phyloP scores from a whole-genome alignment of 2,329 filamentous ascomycete genomes.

The Aspergillus latus region DNA sequence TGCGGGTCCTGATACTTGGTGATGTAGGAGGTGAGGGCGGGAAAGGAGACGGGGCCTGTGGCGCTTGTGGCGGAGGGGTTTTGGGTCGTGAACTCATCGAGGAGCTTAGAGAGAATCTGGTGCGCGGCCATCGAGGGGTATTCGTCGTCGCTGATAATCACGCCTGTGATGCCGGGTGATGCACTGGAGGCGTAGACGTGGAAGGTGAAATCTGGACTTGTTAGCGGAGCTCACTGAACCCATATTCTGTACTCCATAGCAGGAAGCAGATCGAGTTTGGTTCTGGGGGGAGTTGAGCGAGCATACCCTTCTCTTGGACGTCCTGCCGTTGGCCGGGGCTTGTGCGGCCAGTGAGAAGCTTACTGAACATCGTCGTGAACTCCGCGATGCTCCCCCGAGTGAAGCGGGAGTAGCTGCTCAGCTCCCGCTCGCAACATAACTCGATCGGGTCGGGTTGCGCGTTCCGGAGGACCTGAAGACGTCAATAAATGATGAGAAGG shows the following conservation, averaged over 20 bases:
- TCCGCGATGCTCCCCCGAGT: slow-evolving; percentile 62
- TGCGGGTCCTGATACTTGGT: slow-evolving; percentile 79
- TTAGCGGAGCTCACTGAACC: not conserved
- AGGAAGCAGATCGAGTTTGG: not conserved
- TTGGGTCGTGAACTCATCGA: slow-evolving; percentile 80
- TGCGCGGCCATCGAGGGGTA: slow-evolving; percentile 80
- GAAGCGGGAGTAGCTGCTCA: slow-evolving; percentile 76
- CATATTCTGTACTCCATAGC: not conserved
- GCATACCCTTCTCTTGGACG: slow-evolving; percentile 57
- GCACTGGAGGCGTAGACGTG: slow-evolving; percentile 72
- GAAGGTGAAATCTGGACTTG: slow-evolving; percentile 49
- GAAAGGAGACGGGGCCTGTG: slow-evolving; percentile 56
- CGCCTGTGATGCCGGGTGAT: slow-evolving; percentile 62
- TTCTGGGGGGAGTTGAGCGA: not conserved
- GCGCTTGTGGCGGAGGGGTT: slow-evolving; percentile 60
- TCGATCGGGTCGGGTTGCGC: slow-evolving; percentile 73
- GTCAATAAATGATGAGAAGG: not conserved
- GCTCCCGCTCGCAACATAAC: slow-evolving; percentile 72
- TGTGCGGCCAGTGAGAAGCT: slow-evolving; percentile 84
- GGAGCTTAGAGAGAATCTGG: slow-evolving; percentile 78
- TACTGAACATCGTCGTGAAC: slow-evolving; percentile 83
- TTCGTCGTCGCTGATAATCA: slow-evolving; percentile 74
- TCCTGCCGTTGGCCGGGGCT: slow-evolving; percentile 78
- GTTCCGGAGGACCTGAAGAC: slow-evolving; percentile 72
- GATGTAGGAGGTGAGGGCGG: slow-evolving; percentile 77